Evolutionary conservation across 2,329 filamentous ascomycete genomes (phyloP).

Genomic region (Fusarium ramigenum): DNA sequence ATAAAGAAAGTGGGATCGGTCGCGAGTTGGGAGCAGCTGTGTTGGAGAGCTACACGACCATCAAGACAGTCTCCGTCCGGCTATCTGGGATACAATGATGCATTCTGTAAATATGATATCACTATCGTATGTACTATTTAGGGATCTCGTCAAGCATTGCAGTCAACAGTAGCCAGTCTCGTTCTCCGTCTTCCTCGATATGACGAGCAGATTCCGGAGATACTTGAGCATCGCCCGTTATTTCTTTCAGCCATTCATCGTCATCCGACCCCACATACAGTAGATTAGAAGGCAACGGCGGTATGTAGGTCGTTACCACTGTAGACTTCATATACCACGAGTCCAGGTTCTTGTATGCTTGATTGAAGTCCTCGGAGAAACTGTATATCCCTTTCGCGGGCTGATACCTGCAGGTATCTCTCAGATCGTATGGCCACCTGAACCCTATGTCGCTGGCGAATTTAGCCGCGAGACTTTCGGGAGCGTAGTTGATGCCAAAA

Average conservation of each 20-base stretch:
- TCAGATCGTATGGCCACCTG: not conserved
- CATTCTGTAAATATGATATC: fast-evolving
- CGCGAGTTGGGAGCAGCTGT: not conserved
- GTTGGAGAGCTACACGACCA: not conserved
- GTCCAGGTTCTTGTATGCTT: not conserved
- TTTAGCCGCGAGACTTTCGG: not conserved
- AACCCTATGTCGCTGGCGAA: not conserved
- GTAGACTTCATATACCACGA: not conserved
- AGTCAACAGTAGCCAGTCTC: not conserved
- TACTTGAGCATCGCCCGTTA: fast-evolving
- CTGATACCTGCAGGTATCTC: not conserved
- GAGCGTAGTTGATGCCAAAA: not conserved
- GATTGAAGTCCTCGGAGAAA: not conserved
- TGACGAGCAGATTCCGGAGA: not conserved
- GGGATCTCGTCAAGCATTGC: not conserved
- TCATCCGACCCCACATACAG: not conserved
- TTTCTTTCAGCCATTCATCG: not conserved
- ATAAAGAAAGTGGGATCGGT: not conserved
- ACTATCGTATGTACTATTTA: not conserved
- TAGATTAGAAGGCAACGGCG: fast-evolving
- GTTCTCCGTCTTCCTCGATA: not conserved
- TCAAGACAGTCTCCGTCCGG: not conserved
- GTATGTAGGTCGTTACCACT: not conserved
- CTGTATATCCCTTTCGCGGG: not conserved
- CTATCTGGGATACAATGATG: not conserved